These are phyloP conservation scores for Neonectria punicea DNA, from an alignment of 2,329 filamentous ascomycete genomes.

Conservation along the genomic window DNA sequence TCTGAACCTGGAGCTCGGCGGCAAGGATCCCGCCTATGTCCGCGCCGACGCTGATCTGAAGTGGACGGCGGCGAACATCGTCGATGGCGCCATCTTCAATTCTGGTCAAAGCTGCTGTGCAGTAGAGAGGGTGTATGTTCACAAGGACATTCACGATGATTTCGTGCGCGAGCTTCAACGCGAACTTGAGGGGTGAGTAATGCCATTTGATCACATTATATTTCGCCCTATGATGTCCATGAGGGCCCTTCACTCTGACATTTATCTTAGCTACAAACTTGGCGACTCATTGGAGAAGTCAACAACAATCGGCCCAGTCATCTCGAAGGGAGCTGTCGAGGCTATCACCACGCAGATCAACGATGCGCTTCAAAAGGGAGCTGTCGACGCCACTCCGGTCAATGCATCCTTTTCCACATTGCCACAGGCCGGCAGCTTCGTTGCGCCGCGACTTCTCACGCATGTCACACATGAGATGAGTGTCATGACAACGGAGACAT, in stretches of 20 bases:
- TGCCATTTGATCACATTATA: neutral
- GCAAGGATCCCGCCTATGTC: slow-evolving; percentile 94
- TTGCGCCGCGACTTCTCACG: slow-evolving; percentile 84
- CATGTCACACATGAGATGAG: slow-evolving; percentile 83
- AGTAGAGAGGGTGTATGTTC: slow-evolving; percentile 90
- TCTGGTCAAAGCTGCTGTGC: slow-evolving; percentile 97
- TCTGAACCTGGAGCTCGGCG: slow-evolving; percentile 90
- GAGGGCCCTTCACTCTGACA: neutral
- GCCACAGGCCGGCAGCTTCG: slow-evolving; percentile 83
- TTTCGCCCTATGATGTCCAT: neutral
- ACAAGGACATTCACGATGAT: slow-evolving; percentile 82
- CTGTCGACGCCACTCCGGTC: slow-evolving; percentile 83
- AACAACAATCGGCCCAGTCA: slow-evolving; percentile 88
- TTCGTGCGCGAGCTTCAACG: slow-evolving; percentile 84
- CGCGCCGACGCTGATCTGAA: slow-evolving; percentile 84
- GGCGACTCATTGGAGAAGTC: slow-evolving; percentile 85
- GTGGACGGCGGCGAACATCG: slow-evolving; percentile 93
- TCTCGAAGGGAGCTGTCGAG: slow-evolving; percentile 81
- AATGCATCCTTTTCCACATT: slow-evolving; percentile 80
- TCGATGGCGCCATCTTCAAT: slow-evolving; percentile 95
- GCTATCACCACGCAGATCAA: slow-evolving; percentile 81
- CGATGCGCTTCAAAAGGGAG: slow-evolving; percentile 85
- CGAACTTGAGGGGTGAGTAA: slow-evolving; percentile 69
- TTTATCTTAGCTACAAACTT: slow-evolving; percentile 69
- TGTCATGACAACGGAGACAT: slow-evolving; percentile 94